These are phyloP conservation scores for Globisporangium nunn DNA, from an alignment of 352 stramenopile genomes.

Conservation along the genomic window DNA sequence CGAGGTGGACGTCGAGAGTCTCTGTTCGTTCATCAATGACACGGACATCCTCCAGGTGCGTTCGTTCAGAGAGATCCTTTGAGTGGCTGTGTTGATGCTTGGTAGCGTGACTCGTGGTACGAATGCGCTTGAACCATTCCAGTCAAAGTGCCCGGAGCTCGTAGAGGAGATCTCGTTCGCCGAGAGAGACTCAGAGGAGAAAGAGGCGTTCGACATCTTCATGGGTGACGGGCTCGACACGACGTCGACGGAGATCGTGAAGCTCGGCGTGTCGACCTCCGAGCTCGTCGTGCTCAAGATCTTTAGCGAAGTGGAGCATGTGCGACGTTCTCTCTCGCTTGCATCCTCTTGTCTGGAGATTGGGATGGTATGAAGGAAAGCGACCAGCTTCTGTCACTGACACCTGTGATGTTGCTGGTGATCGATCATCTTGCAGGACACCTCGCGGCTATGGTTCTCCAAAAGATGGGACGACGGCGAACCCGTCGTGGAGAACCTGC, in stretches of 20 bases:
- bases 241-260: constrained; percentile 77
- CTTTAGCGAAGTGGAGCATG: constrained; percentile 71
- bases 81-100: neutral
- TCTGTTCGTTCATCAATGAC: constrained; percentile 87
- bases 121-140: neutral
- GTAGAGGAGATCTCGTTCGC: constrained; percentile 81
- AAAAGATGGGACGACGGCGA: constrained; percentile 82
- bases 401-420: neutral
- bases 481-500: constrained; percentile 59
- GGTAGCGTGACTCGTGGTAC: too few species aligned
- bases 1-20: constrained; percentile 51
- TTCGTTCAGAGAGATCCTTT: neutral
- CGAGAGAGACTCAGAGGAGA: constrained; percentile 59
- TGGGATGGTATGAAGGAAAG: too few species aligned
- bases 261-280: constrained; percentile 55
- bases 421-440: constrained; percentile 30
- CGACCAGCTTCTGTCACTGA: too few species aligned
- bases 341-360: neutral
- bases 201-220: constrained; percentile 68
- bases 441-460: constrained; percentile 62
- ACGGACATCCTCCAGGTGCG: constrained; percentile 68
- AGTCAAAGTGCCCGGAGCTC: constrained; percentile 77
- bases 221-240: constrained; percentile 70
- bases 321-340: constrained; percentile 13
- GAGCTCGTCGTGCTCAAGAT: constrained; percentile 70